Conservation (phyloP, 1,139 yeast species). For the Wickerhamomyces sp. region DNA sequence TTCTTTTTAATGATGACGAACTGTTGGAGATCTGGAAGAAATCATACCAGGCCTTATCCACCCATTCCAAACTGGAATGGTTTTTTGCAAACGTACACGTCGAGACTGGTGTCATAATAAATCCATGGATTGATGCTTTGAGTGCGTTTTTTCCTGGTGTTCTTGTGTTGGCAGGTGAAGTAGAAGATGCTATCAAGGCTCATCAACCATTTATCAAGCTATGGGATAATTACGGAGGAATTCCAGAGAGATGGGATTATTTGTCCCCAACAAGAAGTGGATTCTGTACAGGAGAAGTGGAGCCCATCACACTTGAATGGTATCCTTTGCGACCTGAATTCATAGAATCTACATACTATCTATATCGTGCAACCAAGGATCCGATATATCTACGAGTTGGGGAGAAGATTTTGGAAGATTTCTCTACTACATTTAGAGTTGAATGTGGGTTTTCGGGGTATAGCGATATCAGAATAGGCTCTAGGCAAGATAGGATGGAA, state of each 20-base stretch:
- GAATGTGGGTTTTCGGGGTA: conserved; percentile 82
- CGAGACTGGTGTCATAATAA: conserved; percentile 43
- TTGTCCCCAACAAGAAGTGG: conserved; percentile 8
- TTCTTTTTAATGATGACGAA: conserved; percentile 63
- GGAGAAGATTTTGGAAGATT: conserved; percentile 50
- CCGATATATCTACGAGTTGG: conserved; percentile 82
- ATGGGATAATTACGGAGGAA: conserved; percentile 75
- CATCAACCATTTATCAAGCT: conserved; percentile 68
- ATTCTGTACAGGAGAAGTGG: conserved; percentile 10
- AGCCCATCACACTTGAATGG: conserved; percentile 66
- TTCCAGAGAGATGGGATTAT: conserved; percentile 86
- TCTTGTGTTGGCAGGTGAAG: conserved; percentile 72
- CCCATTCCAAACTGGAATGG: conserved; percentile 47
- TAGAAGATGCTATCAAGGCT: conserved; percentile 56
- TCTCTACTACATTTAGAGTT: conserved; percentile 47
- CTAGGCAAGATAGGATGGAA: conserved; percentile 78
- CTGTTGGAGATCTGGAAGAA: conserved; percentile 56
- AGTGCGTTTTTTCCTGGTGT: conserved; percentile 89
- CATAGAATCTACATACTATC: conserved; percentile 78
- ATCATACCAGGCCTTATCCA: conserved; percentile 53
- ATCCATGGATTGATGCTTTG: conserved; percentile 79
- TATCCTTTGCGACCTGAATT: conserved; percentile 91
- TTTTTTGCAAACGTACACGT: conserved; percentile 57
- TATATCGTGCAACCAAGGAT: conserved; percentile 81
- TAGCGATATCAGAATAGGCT: conserved; percentile 61